A percentile compares a stretch with the other conserved stretches of the same genome.
These are phyloP conservation scores for Starmerella asiatica DNA, from an alignment of 805 yeast species.

Conservation along the genomic window DNA sequence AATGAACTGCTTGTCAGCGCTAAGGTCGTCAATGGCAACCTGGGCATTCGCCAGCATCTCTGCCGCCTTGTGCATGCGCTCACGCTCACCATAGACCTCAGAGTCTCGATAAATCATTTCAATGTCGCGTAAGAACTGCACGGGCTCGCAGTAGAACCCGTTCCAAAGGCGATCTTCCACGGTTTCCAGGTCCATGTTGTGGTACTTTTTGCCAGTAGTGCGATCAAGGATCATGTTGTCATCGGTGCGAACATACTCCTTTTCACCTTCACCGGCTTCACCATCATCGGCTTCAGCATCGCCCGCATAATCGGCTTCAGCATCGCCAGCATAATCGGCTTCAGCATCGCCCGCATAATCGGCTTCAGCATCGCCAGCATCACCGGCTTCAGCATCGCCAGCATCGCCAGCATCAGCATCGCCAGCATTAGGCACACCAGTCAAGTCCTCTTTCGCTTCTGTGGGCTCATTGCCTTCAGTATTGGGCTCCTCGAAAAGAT, in stretches of 20 bases:
- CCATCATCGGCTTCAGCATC: slow-evolving; percentile 1
- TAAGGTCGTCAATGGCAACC: slow-evolving; percentile 83
- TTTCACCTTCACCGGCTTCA: slow-evolving; percentile 1
- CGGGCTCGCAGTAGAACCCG: slow-evolving; percentile 86
- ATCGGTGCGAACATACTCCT: slow-evolving; percentile 32
- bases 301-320: slow-evolving; percentile 1
- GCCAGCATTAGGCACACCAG: too few relatives aligned
- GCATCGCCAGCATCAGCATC: too few relatives aligned
- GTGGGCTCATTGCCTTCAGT: too few relatives aligned
- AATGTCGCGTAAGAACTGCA: slow-evolving; percentile 73
- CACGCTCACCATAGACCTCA: slow-evolving; percentile 63
- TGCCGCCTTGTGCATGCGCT: slow-evolving; percentile 63
- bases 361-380: background rate
- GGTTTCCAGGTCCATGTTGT: slow-evolving; percentile 86
- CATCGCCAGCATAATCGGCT: slow-evolving; percentile 22
- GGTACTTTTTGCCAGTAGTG: slow-evolving; percentile 54
- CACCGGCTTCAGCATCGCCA: background rate
- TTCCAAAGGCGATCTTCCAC: slow-evolving; percentile 95
- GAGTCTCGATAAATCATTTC: slow-evolving; percentile 75
- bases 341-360: slow-evolving; percentile 20
- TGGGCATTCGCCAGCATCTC: slow-evolving; percentile 96
- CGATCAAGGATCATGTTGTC: slow-evolving; percentile 72
- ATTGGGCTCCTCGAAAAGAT: slow-evolving; percentile 55
- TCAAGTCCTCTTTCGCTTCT: background rate
- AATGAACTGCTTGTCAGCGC: slow-evolving; percentile 45